Percentiles rank a stretch among this genome's conserved stretches.
phyloP scores from a whole-genome alignment of 371 early-diverging fungal genomes.

The Syncephalastrum monosporum region DNA sequence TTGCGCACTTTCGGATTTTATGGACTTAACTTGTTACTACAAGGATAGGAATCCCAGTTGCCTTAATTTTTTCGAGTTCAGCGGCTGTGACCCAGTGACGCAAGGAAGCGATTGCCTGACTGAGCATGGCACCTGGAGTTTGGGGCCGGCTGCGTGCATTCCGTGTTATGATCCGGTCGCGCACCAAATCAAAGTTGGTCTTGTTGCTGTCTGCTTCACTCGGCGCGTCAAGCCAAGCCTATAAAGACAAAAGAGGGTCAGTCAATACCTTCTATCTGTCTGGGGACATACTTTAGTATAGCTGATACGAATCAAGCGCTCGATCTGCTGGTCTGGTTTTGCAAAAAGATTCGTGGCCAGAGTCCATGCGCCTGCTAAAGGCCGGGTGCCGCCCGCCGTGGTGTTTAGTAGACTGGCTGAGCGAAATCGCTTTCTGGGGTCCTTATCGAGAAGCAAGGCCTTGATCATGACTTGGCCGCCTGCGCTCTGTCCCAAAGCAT shows the following conservation, averaged over 20 bases:
- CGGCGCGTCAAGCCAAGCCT: constrained; percentile 14
- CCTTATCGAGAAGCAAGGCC: constrained; percentile 8
- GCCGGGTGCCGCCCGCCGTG: constrained; percentile 21
- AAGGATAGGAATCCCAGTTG: constrained; percentile 12
- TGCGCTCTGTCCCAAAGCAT: constrained; percentile 76
- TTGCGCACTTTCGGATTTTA: neutral
- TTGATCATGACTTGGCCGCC: constrained; percentile 48
- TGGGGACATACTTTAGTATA: constrained; percentile 15
- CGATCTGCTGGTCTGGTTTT: constrained; percentile 14
- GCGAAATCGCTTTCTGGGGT: constrained; percentile 10
- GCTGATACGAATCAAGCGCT: constrained; percentile 18
- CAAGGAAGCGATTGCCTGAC: constrained; percentile 27
- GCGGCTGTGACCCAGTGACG: constrained; percentile 23
- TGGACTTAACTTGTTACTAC: constrained; percentile 23
- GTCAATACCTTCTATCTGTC: neutral
- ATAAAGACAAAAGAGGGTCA: neutral
- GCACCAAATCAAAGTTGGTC: neutral
- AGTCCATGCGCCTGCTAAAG: constrained; percentile 20
- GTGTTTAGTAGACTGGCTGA: constrained; percentile 21
- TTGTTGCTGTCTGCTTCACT: neutral
- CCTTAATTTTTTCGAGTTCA: constrained; percentile 16
- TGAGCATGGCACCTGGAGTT: constrained; percentile 17
- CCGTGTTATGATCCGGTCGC: constrained; percentile 16
- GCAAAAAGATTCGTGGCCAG: constrained; percentile 20
- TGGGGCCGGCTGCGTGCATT: constrained; percentile 24